Percentiles rank a stretch among this genome's conserved stretches.
Conservation (phyloP, 352 stramenopile species). For the Globisporangium emineosum region DNA sequence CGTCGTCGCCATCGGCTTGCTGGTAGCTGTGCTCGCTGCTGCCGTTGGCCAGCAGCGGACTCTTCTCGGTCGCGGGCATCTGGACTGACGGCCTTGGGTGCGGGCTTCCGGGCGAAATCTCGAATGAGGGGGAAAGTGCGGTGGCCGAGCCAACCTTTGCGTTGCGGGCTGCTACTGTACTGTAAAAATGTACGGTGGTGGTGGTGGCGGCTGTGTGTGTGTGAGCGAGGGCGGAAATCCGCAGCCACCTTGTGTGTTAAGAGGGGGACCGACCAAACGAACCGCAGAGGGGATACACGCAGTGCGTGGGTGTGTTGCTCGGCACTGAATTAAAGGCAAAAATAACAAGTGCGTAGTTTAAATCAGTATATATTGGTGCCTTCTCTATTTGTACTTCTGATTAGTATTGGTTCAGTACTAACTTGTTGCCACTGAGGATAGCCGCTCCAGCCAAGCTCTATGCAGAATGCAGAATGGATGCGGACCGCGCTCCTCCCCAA, state of each 20-base stretch:
- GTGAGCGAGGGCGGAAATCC: not conserved
- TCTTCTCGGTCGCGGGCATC: constrained; percentile 43
- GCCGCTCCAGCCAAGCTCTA: not conserved
- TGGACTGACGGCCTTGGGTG: not conserved
- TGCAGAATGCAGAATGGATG: constrained; percentile 1
- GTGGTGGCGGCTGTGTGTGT: not conserved
- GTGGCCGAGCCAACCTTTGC: no score
- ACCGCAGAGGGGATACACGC: not conserved
- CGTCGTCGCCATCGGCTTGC: constrained; percentile 29
- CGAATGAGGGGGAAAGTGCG: constrained; percentile 11
- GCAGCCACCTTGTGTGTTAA: constrained; percentile 7
- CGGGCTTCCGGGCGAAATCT: constrained; percentile 1
- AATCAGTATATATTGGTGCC: no score
- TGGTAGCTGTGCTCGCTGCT: constrained; percentile 29
- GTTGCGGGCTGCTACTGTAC: no score
- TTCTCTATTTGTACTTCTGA: no score
- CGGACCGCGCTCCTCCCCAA: constrained; percentile 5
- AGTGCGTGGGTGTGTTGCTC: not conserved
- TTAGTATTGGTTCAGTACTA: not conserved
- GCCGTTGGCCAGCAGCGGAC: constrained; percentile 46
- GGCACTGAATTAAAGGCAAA: not conserved
- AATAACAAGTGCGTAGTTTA: no score
- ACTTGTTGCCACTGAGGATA: not conserved
- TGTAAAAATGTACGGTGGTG: not conserved
- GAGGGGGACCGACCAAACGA: not conserved